phyloP scores from a whole-genome alignment of 148 eudicot species.

The Dysphania ambrosioides region DNA sequence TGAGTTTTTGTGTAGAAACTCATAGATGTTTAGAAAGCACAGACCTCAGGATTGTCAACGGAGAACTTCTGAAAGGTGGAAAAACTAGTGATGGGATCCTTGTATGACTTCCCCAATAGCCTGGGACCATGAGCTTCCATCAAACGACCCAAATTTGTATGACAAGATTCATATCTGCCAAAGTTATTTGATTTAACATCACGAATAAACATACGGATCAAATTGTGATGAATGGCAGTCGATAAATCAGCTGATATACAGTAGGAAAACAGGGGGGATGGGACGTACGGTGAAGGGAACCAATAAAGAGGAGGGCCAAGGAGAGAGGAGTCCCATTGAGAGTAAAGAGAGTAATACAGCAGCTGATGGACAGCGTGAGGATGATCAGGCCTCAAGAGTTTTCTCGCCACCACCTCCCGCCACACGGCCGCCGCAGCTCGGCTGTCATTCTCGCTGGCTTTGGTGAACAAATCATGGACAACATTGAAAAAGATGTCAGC shows the following conservation, averaged over 20 bases:
- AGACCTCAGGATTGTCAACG: conserved; percentile 72
- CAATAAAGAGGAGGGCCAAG: conserved; percentile 80
- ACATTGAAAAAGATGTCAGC: conserved; percentile 31
- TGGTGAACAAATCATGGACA: conserved; percentile 28
- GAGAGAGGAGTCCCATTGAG: conserved; percentile 48
- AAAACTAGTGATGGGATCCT: conserved; percentile 77
- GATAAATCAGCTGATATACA: no score
- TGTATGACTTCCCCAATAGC: conserved; percentile 64
- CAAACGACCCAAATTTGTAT: conserved; percentile 70
- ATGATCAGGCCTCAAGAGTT: conserved; percentile 51
- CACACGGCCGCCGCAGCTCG: conserved; percentile 41
- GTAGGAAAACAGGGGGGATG: background rate
- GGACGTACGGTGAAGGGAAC: conserved; percentile 76
- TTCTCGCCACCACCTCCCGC: conserved; percentile 58
- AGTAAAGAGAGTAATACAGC: conserved; percentile 61
- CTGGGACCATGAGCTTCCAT: conserved; percentile 78
- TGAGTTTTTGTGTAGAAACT: no score
- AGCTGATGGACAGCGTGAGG: conserved; percentile 78
- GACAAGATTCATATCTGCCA: conserved; percentile 46
- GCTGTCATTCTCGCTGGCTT: background rate
- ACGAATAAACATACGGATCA: no score
- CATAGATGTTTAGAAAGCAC: background rate
- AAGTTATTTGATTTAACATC: no score
- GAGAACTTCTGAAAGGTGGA: conserved; percentile 54
- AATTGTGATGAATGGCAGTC: no score